These are phyloP conservation scores for Candida sp. DNA, from an alignment of 1,139 yeast species.

Conservation along the genomic window DNA sequence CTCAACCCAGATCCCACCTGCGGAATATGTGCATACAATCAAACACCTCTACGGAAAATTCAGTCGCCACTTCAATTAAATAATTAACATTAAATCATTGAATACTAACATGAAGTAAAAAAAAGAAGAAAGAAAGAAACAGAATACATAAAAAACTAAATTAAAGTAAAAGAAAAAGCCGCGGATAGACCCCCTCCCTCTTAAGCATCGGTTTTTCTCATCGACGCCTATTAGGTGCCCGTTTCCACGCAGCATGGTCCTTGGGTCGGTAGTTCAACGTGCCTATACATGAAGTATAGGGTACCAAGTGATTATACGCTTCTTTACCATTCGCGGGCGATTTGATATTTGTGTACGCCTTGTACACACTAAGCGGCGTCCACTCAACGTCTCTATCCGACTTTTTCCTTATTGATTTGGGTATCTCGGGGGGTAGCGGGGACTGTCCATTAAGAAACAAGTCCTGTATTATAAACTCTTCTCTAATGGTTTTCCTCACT, in stretches of 20 bases:
- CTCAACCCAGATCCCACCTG: not conserved
- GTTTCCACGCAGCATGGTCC: conserved; percentile 23
- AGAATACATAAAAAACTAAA: not conserved
- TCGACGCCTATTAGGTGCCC: conserved; percentile 22
- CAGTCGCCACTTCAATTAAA: not conserved
- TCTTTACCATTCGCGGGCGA: conserved; percentile 26
- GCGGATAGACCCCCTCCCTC: not conserved
- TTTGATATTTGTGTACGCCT: conserved; percentile 39
- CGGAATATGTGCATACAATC: not conserved
- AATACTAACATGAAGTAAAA: not conserved
- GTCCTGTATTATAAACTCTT: conserved; percentile 20
- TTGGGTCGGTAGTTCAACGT: conserved; percentile 19
- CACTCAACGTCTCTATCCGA: conserved; percentile 26
- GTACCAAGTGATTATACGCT: conserved; percentile 19
- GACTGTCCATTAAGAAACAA: conserved; percentile 13
- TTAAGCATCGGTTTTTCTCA: not conserved
- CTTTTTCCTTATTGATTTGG: conserved; percentile 24
- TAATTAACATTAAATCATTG: not conserved
- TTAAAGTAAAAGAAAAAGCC: not conserved
- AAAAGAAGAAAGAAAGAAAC: not conserved
- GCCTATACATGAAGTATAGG: conserved; percentile 18
- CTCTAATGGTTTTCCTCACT: conserved; percentile 21
- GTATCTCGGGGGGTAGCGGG: conserved; percentile 12
- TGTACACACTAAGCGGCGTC: conserved; percentile 40
- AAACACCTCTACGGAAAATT: not conserved